These are phyloP conservation scores for Penicillium paneum DNA, from an alignment of 2,329 filamentous ascomycete species.

Conservation along the genomic window DNA sequence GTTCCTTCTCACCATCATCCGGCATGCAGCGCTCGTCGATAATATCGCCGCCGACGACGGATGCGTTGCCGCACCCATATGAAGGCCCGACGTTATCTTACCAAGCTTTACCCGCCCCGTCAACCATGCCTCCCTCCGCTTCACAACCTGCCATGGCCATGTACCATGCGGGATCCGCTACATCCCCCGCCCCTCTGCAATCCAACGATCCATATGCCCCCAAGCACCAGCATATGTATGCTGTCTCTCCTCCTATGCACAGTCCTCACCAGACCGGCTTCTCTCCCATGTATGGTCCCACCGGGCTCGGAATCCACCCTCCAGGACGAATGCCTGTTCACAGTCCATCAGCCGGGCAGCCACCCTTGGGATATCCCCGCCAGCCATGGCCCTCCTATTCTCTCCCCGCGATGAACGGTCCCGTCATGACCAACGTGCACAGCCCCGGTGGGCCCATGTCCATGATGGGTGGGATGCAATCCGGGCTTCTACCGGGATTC, in stretches of 20 bases:
- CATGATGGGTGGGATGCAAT: constrained; percentile 60
- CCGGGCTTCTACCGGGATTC: constrained; percentile 56
- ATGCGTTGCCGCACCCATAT: constrained; percentile 66
- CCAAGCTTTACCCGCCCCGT: constrained; percentile 55
- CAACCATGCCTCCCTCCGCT: constrained; percentile 28
- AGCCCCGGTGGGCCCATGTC: constrained; percentile 70
- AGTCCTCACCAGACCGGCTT: constrained; percentile 49
- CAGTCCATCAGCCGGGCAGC: constrained; percentile 44
- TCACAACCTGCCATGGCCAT: constrained; percentile 46
- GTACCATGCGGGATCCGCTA: constrained; percentile 26
- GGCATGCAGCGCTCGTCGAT: constrained; percentile 52
- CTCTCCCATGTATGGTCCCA: constrained; percentile 40
- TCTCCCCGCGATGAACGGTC: constrained; percentile 61
- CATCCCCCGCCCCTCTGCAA: constrained; percentile 52
- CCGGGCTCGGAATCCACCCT: constrained; percentile 38
- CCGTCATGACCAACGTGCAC: constrained; percentile 74
- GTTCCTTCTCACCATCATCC: constrained; percentile 58
- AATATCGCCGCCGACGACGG: constrained; percentile 58
- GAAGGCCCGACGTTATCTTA: constrained; percentile 62
- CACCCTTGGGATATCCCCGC: constrained; percentile 37
- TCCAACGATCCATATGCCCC: constrained; percentile 59
- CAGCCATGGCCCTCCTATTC: constrained; percentile 53
- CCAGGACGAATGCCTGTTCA: constrained; percentile 55
- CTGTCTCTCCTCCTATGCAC: constrained; percentile 45
- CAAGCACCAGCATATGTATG: constrained; percentile 49